Base-by-base conservation (phyloP, 306 rosid genomes). In the Styphnolobium japonicum region DNA sequence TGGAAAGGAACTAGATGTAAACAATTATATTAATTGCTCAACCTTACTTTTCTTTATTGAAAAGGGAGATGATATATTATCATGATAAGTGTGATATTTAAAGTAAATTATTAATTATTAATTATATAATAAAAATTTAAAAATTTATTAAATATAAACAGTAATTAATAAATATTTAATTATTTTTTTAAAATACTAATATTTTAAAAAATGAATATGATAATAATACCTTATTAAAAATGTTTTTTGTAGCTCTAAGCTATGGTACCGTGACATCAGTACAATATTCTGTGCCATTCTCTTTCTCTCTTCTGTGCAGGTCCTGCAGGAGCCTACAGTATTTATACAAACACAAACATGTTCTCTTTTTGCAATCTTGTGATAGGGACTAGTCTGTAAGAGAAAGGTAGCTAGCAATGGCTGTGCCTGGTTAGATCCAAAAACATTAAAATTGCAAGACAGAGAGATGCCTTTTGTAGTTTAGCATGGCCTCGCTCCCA, bases 361-460 rank as follows among this genome's bases (percentile, higher is more conserved):
- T 46, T 31, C 29, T 57, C 62, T 55, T 63, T 83, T 67, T 45
- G 57, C 83, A 81, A 85, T 79, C 82, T 71, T 78, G 81, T 81
- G 88, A 89, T 10, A 82, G 84, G 27, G 93, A 87, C 87, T 69
- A 51, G 75, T 69, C 85, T 52, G 64, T 14, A 64, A 80, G 71
- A 80, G 84, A 80, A 82, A 81, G 83, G 76, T 46, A 34, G 70
- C 37, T 33, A 15, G 70, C 37, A 21, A 15, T 64, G 60, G 48
- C 1, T 66, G 21, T 75, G 63, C 42, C 5, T 12, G 40, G n/a
- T 67, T 40, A 73, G 80, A 57, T 81, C 31, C 12, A 78, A 73
- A 58, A 66, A 63, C 37, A 79, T 55, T 5, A 39, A 46, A 65
- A 58, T 43, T 75, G 67, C 29, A 71, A 22, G 76, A 82, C 77